Evolutionary conservation across 345 rosid genomes (phyloP).

Genomic region (Carallia brachiata): DNA sequence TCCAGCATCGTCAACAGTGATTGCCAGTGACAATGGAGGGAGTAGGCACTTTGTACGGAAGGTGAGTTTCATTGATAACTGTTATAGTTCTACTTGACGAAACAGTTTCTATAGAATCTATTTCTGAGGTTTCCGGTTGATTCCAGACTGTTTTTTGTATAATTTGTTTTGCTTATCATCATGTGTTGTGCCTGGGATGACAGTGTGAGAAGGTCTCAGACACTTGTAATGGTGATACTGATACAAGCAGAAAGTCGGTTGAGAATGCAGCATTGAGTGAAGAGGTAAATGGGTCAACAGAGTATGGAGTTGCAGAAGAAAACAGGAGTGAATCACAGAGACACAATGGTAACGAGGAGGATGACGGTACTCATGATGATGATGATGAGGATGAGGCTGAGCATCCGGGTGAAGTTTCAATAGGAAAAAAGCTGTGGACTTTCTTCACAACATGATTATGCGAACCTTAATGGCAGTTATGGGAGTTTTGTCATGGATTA

Average conservation of each 20-base stretch:
- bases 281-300: slow-evolving; percentile 73
- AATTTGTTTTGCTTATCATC: background rate
- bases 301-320: slow-evolving; percentile 31
- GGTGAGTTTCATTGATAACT: slow-evolving; percentile 37
- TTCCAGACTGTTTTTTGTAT: background rate
- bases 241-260: slow-evolving; percentile 33
- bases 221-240: slow-evolving; percentile 43
- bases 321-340: slow-evolving; percentile 28
- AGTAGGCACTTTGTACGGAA: slow-evolving; percentile 29
- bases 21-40: slow-evolving; percentile 57
- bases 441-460: slow-evolving; percentile 66
- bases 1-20: slow-evolving; percentile 24
- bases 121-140: no score
- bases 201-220: slow-evolving; percentile 44
- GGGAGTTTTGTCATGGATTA: slow-evolving; percentile 5
- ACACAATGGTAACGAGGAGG: slow-evolving; percentile 33
- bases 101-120: no score
- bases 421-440: slow-evolving; percentile 92
- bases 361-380: slow-evolving; percentile 26
- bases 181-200: slow-evolving; percentile 1
- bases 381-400: slow-evolving; percentile 45
- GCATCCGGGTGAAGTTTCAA: slow-evolving; percentile 77
- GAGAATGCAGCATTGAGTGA: slow-evolving; percentile 56
- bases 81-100: no score
- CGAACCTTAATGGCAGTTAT: slow-evolving; percentile 1